Conservation (phyloP, 2,329 filamentous ascomycete genomes). For the Ceratocystis papillata region DNA sequence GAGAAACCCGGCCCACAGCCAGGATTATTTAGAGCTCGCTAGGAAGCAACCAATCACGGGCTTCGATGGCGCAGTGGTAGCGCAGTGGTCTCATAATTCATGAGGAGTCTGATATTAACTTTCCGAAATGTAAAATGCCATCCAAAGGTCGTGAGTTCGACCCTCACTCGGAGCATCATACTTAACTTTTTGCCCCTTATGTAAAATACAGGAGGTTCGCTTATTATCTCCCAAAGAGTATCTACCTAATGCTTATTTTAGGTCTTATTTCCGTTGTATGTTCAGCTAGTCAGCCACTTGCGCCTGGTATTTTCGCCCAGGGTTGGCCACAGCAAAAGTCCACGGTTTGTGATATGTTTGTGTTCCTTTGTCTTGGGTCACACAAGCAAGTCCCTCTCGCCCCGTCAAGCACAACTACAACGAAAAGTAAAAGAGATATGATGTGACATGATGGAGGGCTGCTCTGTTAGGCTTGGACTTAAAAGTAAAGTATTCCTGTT, state of each 20-base stretch:
- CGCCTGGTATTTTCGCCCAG: no score
- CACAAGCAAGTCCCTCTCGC: background rate
- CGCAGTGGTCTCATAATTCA: constrained; percentile 24
- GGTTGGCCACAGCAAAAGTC: no score
- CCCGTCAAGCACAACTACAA: background rate
- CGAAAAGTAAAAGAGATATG: background rate
- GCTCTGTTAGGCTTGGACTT: background rate
- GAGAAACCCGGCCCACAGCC: background rate
- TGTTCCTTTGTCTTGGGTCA: background rate
- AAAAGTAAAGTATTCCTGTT: background rate
- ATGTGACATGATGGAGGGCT: background rate
- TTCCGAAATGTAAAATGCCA: constrained; percentile 21
- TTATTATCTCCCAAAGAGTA: background rate
- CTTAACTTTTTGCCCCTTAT: constrained; percentile 7
- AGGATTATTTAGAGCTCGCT: background rate
- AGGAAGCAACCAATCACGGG: constrained; percentile 1
- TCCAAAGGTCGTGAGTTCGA: constrained; percentile 26
- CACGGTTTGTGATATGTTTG: background rate
- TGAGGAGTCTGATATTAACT: constrained; percentile 21
- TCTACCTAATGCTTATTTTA: background rate
- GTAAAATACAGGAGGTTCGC: background rate
- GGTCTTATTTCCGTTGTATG: background rate
- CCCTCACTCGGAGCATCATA: constrained; percentile 24
- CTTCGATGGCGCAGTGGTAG: constrained; percentile 25
- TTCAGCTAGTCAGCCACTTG: background rate